These are phyloP conservation scores for Stemphylium beticola DNA, from an alignment of 2,329 filamentous ascomycete species.

Conservation along the genomic window DNA sequence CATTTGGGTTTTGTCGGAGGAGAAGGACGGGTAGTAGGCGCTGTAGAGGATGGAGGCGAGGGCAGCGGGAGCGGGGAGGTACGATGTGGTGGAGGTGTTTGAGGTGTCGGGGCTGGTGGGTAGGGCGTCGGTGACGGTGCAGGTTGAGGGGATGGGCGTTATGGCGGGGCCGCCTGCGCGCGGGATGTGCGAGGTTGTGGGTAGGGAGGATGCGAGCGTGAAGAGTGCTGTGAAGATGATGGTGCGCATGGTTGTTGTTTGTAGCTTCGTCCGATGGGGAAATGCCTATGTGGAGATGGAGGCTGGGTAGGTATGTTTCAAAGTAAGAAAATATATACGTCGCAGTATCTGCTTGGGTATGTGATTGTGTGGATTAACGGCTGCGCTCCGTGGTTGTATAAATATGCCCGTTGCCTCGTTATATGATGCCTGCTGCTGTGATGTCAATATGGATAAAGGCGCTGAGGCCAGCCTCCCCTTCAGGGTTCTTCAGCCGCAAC, in stretches of 20 bases:
- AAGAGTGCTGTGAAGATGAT: slow-evolving; percentile 3
- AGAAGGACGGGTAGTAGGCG: slow-evolving; percentile 43
- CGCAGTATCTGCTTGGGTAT: neutral
- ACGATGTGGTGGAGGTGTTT: slow-evolving; percentile 20
- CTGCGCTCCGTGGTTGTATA: slow-evolving; percentile 1
- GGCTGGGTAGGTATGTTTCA: neutral
- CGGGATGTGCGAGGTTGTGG: slow-evolving; percentile 1
- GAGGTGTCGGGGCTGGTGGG: too few species aligned
- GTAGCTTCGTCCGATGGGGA: neutral
- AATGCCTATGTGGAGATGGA: neutral
- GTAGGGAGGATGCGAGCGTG: slow-evolving; percentile 10
- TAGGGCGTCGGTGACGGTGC: slow-evolving; percentile 42
- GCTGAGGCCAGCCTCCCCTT: slow-evolving; percentile 1
- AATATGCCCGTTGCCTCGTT: neutral
- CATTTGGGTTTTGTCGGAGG: slow-evolving; percentile 35
- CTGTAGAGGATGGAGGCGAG: slow-evolving; percentile 33
- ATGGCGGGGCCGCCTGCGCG: slow-evolving; percentile 47
- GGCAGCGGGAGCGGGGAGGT: slow-evolving; percentile 29
- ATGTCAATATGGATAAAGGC: slow-evolving; percentile 4
- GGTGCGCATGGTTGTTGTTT: slow-evolving; percentile 5
- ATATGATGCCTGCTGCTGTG: slow-evolving; percentile 4
- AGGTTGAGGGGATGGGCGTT: slow-evolving; percentile 44
- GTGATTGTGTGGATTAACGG: too few species aligned
- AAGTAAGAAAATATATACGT: neutral
- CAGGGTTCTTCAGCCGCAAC: slow-evolving; percentile 23